A percentile compares a stretch with the other conserved stretches of the same genome.
Conservation (phyloP, 371 early-diverging fungal genomes). For the Massospora cicadina region DNA sequence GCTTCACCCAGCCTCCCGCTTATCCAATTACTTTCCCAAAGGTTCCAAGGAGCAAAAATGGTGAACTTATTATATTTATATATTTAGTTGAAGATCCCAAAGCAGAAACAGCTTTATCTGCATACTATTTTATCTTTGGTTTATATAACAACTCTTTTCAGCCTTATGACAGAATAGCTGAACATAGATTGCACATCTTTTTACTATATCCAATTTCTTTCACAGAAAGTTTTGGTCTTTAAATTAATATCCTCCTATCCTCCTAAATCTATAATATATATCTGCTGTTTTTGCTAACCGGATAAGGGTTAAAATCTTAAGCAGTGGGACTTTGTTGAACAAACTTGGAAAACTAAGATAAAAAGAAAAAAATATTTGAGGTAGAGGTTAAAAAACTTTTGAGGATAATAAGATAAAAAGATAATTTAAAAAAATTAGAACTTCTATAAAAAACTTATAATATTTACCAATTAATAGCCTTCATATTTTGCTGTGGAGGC, state of each 20-base stretch:
- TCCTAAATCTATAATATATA: slow-evolving; percentile 10
- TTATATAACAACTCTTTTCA: slow-evolving; percentile 33
- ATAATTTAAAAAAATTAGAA: neutral
- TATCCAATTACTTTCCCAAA: slow-evolving; percentile 27
- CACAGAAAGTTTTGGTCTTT: slow-evolving; percentile 25
- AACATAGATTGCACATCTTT: slow-evolving; percentile 33
- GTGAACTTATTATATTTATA: slow-evolving; percentile 21
- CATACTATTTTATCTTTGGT: slow-evolving; percentile 28
- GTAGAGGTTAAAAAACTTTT: too few species aligned
- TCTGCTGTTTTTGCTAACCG: neutral
- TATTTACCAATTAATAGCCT: neutral
- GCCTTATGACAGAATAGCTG: slow-evolving; percentile 37
- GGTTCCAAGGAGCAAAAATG: slow-evolving; percentile 27
- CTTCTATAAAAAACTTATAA: neutral
- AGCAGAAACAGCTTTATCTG: slow-evolving; percentile 24
- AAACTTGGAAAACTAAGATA: neutral
- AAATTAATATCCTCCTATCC: slow-evolving; percentile 10
- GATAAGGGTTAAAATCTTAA: neutral
- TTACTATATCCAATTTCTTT: slow-evolving; percentile 48
- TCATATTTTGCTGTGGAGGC: slow-evolving; percentile 12
- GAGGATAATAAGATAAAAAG: too few species aligned
- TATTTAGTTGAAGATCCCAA: slow-evolving; percentile 23
- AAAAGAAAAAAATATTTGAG: too few species aligned
- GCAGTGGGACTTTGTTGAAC: neutral
- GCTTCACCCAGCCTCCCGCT: slow-evolving; percentile 44